Conservation (phyloP, 371 early-diverging fungal species). For the Umbelopsis sp. region DNA sequence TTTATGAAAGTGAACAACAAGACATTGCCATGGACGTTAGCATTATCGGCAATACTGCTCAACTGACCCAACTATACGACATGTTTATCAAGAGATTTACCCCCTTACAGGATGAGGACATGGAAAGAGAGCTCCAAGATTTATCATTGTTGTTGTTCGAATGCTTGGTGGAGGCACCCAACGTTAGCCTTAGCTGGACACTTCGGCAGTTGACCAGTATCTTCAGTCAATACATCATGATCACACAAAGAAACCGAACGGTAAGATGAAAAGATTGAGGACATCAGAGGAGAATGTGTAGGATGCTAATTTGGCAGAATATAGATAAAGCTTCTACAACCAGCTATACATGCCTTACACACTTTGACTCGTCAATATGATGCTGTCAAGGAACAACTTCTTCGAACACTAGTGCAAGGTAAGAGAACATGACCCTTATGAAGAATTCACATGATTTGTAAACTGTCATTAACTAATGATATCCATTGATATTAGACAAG, state of each 20-base stretch:
- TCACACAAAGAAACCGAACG: neutral
- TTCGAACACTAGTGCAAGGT: conserved; percentile 3
- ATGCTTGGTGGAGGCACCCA: conserved; percentile 8
- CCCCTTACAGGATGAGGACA: neutral
- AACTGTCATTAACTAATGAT: no score
- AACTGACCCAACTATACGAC: neutral
- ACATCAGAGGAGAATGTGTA: neutral
- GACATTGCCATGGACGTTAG: neutral
- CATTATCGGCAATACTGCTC: neutral
- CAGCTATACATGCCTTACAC: neutral
- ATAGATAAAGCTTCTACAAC: neutral
- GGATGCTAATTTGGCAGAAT: neutral
- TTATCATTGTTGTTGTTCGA: neutral
- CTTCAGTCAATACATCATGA: conserved; percentile 9
- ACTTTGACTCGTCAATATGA: neutral
- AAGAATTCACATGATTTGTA: no score
- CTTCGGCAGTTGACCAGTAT: neutral
- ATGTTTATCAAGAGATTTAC: neutral
- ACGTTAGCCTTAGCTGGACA: neutral
- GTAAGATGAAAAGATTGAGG: neutral
- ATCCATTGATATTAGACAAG: neutral
- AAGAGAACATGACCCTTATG: neutral
- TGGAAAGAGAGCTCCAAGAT: neutral
- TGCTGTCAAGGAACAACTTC: neutral
- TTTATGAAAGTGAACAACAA: neutral